Conservation (phyloP, 768 basidiomycete species). For the Trametes punicea region DNA sequence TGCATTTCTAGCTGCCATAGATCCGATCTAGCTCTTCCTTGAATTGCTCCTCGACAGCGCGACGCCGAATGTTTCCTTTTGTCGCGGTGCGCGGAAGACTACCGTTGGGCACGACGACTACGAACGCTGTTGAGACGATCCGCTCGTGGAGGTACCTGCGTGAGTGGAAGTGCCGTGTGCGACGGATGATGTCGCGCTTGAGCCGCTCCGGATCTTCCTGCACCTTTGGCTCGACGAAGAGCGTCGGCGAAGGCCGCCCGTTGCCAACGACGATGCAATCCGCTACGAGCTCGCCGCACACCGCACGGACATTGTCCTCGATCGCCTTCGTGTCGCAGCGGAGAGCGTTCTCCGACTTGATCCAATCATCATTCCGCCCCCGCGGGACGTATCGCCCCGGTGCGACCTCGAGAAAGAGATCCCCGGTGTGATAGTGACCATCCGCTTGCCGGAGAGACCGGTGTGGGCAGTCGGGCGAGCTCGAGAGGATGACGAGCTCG, state of each 20-base stretch:
- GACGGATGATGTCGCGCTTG: constrained; percentile 69
- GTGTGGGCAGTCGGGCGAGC: constrained; percentile 70
- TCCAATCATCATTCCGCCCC: constrained; percentile 83
- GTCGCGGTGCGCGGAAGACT: constrained; percentile 75
- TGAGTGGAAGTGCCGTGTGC: constrained; percentile 69
- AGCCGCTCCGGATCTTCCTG: constrained; percentile 49
- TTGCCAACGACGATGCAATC: constrained; percentile 77
- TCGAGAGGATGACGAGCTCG: constrained; percentile 66
- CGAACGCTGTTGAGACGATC: constrained; percentile 59
- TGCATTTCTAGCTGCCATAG: constrained; percentile 33
- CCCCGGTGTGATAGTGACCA: constrained; percentile 77
- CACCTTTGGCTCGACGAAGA: constrained; percentile 63
- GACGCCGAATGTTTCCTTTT: constrained; percentile 78
- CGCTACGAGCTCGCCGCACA: constrained; percentile 61
- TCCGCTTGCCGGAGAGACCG: constrained; percentile 52
- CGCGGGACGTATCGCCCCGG: constrained; percentile 61
- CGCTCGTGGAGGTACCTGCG: constrained; percentile 79
- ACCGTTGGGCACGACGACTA: constrained; percentile 62
- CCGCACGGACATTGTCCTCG: constrained; percentile 69
- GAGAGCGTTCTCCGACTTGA: constrained; percentile 75
- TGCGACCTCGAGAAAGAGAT: constrained; percentile 66
- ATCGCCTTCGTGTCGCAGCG: constrained; percentile 81
- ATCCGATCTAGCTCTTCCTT: constrained; percentile 54
- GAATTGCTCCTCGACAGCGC: constrained; percentile 69
- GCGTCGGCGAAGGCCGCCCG: constrained; percentile 70